Conservation (phyloP, 2,329 filamentous ascomycete species). For the Chaetomiaceae sp. region DNA sequence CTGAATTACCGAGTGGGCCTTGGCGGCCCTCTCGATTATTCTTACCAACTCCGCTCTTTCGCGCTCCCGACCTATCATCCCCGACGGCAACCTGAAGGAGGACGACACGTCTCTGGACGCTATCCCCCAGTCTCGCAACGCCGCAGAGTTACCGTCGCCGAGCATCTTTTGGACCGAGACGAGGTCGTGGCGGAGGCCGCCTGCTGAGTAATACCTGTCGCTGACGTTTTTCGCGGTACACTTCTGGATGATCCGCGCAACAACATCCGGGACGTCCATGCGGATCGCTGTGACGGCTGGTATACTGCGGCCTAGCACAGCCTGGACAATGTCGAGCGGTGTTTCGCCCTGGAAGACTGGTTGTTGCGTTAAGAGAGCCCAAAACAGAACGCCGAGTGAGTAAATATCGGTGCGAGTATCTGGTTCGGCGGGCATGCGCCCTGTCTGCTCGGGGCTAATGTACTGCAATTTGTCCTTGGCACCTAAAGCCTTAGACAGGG, state of each 20-base stretch:
- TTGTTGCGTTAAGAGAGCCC: conserved; percentile 73
- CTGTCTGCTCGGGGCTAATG: conserved; percentile 92
- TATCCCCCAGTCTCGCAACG: conserved; percentile 67
- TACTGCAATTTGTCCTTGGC: conserved; percentile 86
- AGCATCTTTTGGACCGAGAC: conserved; percentile 67
- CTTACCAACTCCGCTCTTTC: conserved; percentile 65
- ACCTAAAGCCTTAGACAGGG: conserved; percentile 73
- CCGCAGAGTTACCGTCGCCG: conserved; percentile 64
- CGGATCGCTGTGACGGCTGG: conserved; percentile 69
- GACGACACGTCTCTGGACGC: conserved; percentile 84
- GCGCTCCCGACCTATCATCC: conserved; percentile 71
- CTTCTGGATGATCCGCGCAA: conserved; percentile 79
- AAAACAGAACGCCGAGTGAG: conserved; percentile 82
- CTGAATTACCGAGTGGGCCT: conserved; percentile 49
- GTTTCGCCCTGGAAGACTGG: conserved; percentile 73
- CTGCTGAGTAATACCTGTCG: conserved; percentile 84
- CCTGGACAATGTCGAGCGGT: conserved; percentile 86
- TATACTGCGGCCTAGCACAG: conserved; percentile 73
- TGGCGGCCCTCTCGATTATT: conserved; percentile 71
- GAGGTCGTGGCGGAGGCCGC: conserved; percentile 78
- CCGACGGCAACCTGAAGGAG: conserved; percentile 78
- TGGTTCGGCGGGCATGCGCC: conserved; percentile 84
- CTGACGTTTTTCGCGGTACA: conserved; percentile 85
- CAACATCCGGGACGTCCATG: conserved; percentile 75
- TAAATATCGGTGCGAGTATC: conserved; percentile 93